Evolutionary conservation across 129 eudicot genomes (phyloP), one percentile per base, ranked within the genome.

Genomic region (Gnaphalium uliginosum): DNA sequence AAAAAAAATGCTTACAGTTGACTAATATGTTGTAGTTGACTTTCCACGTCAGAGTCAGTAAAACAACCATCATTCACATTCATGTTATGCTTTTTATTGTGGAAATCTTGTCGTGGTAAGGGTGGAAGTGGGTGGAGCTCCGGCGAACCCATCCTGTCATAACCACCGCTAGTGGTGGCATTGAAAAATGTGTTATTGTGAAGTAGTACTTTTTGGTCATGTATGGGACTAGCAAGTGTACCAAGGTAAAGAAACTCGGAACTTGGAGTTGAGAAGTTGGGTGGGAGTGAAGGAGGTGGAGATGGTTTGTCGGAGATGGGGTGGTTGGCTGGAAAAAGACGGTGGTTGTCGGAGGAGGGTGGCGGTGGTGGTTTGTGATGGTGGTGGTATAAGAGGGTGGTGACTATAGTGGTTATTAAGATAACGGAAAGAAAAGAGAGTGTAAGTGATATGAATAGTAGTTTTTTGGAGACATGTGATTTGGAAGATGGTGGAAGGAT

Each of bases 91-190:
- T 30, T 73, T 11, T 66, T 73, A 73, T 48, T 72, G 2, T 25
- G 59, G 61, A 67, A 71, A 27, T 74, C 74, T 19, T 72, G 86
- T 13, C 87, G 90, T 15, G 96, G 98, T 70, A 94, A 63, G 0
- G 98, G 98, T 27, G 98, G 98, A 0, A 94, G 87, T 1, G 98
- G 97, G 46, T 76, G 96, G 81, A 94, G 91, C 86, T 94, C 97
- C 59, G 98, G 98, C 19, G 98, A 94, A 27, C 88, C 91, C 39
- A 84, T 79, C n/a, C 68, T 74, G n/a, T 70, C 75, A 62, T 83
- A 86, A 17, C 58, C 57, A n/a, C 27, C 8, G 32, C 41, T 7
- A 39, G 78, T 3, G 32, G 80, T 32, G 22, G 70, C 22, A 74
- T 8, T 0, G 62, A 50, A 15, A n/a, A 43, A 39, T 59, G 77